Evolutionary conservation across 2,329 filamentous ascomycete genomes (phyloP).

Genomic region (Chaetothyriales sp.): DNA sequence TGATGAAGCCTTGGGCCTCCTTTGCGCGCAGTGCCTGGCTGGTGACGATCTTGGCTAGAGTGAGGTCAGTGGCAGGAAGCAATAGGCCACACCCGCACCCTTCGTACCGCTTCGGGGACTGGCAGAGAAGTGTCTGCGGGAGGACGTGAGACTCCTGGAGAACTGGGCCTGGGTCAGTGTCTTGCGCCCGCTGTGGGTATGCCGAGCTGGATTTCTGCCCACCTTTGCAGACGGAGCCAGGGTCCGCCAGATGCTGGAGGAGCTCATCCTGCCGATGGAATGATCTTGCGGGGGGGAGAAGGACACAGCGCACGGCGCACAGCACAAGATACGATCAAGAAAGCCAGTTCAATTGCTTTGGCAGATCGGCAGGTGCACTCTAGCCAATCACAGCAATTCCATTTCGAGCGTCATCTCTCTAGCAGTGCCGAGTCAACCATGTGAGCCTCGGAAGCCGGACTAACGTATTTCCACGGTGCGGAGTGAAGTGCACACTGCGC

Average conservation of each 20-base stretch:
- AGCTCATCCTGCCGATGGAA: constrained; percentile 32
- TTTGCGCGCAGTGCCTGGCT: constrained; percentile 79
- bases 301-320: constrained; percentile 22
- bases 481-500: no score
- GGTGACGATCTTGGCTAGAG: constrained; percentile 66
- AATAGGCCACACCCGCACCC: neutral
- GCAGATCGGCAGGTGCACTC: constrained; percentile 1
- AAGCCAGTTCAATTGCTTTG: constrained; percentile 2
- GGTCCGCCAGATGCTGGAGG: constrained; percentile 34
- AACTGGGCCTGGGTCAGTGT: neutral
- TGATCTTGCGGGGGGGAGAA: neutral
- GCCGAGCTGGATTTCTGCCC: constrained; percentile 13
- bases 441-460: neutral
- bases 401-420: neutral
- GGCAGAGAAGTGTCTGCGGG: constrained; percentile 71
- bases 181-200: neutral
- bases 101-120: constrained; percentile 63
- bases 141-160: constrained; percentile 43
- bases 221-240: constrained; percentile 37
- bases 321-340: constrained; percentile 18
- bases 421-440: neutral
- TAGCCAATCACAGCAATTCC: neutral
- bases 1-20: constrained; percentile 77
- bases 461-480: neutral
- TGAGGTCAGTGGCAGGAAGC: constrained; percentile 6